Percentiles rank a stretch among this genome's conserved stretches.
These are phyloP conservation scores for Talaromyces ruber DNA, from an alignment of 495 filamentous ascomycete genomes.

Conservation along the genomic window DNA sequence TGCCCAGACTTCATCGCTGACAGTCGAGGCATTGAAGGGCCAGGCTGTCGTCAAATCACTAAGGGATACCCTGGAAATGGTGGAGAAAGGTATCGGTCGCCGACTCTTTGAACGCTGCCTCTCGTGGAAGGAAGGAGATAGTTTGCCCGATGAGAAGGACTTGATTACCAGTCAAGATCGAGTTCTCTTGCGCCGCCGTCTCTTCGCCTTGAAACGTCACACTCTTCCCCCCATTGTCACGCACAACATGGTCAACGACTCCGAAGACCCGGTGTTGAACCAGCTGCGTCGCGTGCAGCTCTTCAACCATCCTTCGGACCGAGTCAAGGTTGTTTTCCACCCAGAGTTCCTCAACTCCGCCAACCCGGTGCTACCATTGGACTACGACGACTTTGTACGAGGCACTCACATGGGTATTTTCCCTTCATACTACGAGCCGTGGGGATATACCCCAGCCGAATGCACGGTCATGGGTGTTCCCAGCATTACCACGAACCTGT, in stretches of 20 bases:
- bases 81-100: slow-evolving; percentile 83
- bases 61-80: slow-evolving; percentile 81
- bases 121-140: slow-evolving; percentile 88
- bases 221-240: slow-evolving; percentile 90
- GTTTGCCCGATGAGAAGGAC: slow-evolving; percentile 91
- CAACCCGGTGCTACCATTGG: slow-evolving; percentile 88
- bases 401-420: slow-evolving; percentile 95
- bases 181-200: slow-evolving; percentile 79
- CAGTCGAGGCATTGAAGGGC: slow-evolving; percentile 91
- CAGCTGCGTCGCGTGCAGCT: slow-evolving; percentile 93
- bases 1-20: slow-evolving; percentile 90
- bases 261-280: slow-evolving; percentile 89
- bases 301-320: slow-evolving; percentile 90
- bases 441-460: slow-evolving; percentile 97
- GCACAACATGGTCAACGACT: slow-evolving; percentile 97
- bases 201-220: slow-evolving; percentile 94
- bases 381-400: slow-evolving; percentile 98
- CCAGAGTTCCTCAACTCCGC: slow-evolving; percentile 94
- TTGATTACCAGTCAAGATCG: slow-evolving; percentile 85
- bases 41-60: slow-evolving; percentile 96
- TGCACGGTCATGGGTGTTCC: slow-evolving; percentile 99
- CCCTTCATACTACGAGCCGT: slow-evolving; percentile 96
- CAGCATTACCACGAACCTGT: slow-evolving; percentile 96
- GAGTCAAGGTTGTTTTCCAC: slow-evolving; percentile 97
- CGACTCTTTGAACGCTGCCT: slow-evolving; percentile 90